A percentile compares a stretch with the other conserved stretches of the same genome.
Conservation (phyloP, 1,284 basidiomycete genomes). For the Trametes hirsuta region DNA sequence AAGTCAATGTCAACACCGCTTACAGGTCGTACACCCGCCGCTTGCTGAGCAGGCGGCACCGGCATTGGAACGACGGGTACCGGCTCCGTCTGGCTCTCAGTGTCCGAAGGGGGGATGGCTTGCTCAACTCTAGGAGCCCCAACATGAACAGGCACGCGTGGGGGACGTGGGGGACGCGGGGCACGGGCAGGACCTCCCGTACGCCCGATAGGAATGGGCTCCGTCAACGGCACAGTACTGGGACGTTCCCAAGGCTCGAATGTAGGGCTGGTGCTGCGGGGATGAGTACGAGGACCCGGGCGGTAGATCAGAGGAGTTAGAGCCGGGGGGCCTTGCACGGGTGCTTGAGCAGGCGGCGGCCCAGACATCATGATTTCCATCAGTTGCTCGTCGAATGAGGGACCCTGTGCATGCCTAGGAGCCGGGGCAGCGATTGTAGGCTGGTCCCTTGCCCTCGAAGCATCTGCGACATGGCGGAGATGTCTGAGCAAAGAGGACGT, state of each 20-base stretch:
- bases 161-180: constrained; percentile 7
- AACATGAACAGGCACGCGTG: background rate
- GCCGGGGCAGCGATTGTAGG: constrained; percentile 44
- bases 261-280: constrained; percentile 49
- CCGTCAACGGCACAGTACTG: constrained; percentile 30
- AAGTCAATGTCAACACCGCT: constrained; percentile 25
- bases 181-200: background rate
- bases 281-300: constrained; percentile 46
- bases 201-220: background rate
- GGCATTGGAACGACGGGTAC: background rate
- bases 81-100: constrained; percentile 8
- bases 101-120: constrained; percentile 9
- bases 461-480: constrained; percentile 27
- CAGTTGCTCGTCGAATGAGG: constrained; percentile 58
- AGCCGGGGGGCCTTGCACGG: constrained; percentile 54
- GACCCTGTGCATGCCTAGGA: constrained; percentile 43
- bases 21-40: constrained; percentile 2
- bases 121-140: background rate
- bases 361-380: constrained; percentile 58
- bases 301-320: constrained; percentile 58
- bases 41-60: background rate
- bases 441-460: constrained; percentile 25
- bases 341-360: constrained; percentile 41
- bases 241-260: constrained; percentile 34
- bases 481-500: constrained; percentile 32